Evolutionary conservation across 2,329 filamentous ascomycete genomes (phyloP), one percentile per base, ranked within the genome.

Genomic region (Cladophialophora exuberans): DNA sequence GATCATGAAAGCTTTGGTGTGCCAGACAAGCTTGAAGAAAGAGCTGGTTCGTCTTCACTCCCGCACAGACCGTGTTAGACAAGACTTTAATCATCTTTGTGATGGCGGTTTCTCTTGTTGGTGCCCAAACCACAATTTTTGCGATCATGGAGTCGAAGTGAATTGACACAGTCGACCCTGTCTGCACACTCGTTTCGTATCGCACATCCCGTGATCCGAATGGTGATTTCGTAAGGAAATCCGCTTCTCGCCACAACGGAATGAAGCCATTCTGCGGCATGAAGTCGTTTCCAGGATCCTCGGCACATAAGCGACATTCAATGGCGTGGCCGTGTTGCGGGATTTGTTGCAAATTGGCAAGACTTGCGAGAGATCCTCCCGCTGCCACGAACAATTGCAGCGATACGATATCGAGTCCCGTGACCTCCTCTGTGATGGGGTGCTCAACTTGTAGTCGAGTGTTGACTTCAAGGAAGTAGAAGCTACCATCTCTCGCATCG

Each of bases 51-150:
- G 68, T 70, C 30, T 62, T 66, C 55, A 89, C 88, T 73, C 89
- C 87, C 81, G 89, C 87, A 64, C 89, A 89, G 72, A 84, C 69
- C 1, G 71, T 73, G 11, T 71, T 55, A 0, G 68, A 62, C 1
- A 75, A 62, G 1, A 70, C 64, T 3, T 62, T 55, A 4, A 39
- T 61, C 69, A 73, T 73, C 42, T 70, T 73, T 26, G 67, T 60
- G 11, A 73, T 69, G 0, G 73, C 72, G 10, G 69, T 46, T 0
- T 62, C 49, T 10, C 72, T 61, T 1, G 66, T 74, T 4, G 72
- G 70, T 1, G 74, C 74, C 64, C 73, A 76, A 4, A 78, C 70
- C 4, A 79, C 70, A 9, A 78, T 65, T 57, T 79, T 79, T 6
- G 74, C 74, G 28, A 79, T 72, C 70, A 79, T 71, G 1, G 73